Conservation (phyloP, 2,329 filamentous ascomycete genomes). For the Raffaelea deltoideospora region DNA sequence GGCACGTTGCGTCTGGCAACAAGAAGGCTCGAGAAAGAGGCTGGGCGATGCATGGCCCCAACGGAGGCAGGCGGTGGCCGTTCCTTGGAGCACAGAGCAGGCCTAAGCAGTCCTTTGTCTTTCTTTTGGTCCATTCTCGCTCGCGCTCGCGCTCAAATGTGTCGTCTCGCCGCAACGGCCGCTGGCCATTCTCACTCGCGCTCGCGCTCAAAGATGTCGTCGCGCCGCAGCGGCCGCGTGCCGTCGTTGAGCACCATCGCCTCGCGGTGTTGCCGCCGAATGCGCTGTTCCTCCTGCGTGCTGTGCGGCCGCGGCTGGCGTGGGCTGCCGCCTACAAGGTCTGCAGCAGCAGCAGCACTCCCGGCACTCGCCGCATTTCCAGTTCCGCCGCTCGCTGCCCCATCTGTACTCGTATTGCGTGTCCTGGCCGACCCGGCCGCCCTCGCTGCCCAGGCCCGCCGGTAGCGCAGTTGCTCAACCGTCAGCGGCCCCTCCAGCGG, state of each 20-base stretch:
- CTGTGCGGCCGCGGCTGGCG: conserved; percentile 24
- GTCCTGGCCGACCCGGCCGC: background rate
- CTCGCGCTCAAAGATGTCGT: conserved; percentile 63
- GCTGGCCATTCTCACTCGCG: conserved; percentile 23
- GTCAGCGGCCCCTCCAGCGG: background rate
- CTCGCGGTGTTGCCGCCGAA: conserved; percentile 64
- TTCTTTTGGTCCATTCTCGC: too few species aligned
- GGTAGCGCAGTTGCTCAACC: background rate
- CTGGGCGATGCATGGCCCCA: too few species aligned
- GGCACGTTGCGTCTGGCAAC: too few species aligned
- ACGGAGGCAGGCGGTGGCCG: too few species aligned
- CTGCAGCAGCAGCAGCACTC: too few species aligned
- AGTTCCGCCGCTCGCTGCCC: too few species aligned
- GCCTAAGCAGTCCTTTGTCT: too few species aligned
- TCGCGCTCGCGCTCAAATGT: conserved; percentile 55
- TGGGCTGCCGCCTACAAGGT: too few species aligned
- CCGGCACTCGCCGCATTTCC: too few species aligned
- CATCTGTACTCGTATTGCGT: background rate
- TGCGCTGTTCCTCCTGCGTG: conserved; percentile 48
- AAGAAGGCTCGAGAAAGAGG: background rate
- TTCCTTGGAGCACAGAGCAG: too few species aligned
- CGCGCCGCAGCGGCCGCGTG: conserved; percentile 54
- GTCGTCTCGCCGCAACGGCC: conserved; percentile 56
- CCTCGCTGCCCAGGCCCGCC: background rate
- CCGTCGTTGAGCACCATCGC: conserved; percentile 86